Base-by-base conservation (phyloP, 163 green algal species). In the Chloroidium sp. region DNA sequence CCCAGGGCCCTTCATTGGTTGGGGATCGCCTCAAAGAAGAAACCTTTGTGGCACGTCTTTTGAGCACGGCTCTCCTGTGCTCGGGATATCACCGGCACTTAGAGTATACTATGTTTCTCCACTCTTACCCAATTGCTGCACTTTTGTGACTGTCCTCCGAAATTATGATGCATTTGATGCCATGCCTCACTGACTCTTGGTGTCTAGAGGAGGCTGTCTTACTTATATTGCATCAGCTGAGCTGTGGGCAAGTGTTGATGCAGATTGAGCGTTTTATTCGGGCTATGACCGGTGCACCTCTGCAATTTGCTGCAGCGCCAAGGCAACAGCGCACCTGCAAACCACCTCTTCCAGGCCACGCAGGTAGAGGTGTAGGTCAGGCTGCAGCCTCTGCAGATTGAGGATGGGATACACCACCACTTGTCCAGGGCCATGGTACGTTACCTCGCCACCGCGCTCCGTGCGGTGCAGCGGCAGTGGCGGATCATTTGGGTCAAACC, bases 341-440 rank as follows among this genome's bases (percentile, higher is more conserved):
- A 93, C 85, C 14, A 97, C 92, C 78, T 98, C 90, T 82, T 99
- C 95, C 14, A 99, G 88, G 58, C 69, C 80, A 4, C 92, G 84
- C 75, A 99, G 84, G 88, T 98, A 98, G 91, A 91, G 96, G 88
- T 99, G 95, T 72, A 99, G 88, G 87, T 99, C 96, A 59, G 79
- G 82, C 76, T 94, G 87, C 58, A 81, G 69, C 8, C 58, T 69
- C 10, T 84, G 84, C 69, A 99, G 87, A 87, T 99, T 89, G 58
- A 99, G 76, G 3, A 99, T 92, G 1, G 96, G 96, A 78, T 99
- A 99, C 82, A 98, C 78, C 62, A 99, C 95, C 59, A 99, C 86
- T 92, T 98, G 93, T 0, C 96, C 96, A 3, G 96, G 96, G 1
- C 96, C 95, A 86, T 99, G 96, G 82, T 97, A 98, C 0, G 96